A percentile compares a stretch with the other conserved stretches of the same genome.
Evolutionary conservation across 2,329 filamentous ascomycete species (phyloP).

Genomic region (Microascus cirrosus): DNA sequence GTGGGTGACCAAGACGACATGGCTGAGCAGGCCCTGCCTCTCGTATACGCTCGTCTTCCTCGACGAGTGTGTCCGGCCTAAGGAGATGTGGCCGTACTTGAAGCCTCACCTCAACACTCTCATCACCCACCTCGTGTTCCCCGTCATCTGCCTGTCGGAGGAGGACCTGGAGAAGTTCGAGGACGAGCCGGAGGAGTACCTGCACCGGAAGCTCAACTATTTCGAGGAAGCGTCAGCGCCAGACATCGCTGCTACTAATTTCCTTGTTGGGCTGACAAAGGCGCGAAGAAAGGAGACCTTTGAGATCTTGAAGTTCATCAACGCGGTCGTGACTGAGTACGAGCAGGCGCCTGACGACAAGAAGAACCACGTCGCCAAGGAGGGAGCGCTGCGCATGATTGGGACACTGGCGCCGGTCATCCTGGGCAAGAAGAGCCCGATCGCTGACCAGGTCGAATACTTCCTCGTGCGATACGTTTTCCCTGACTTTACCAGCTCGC

Average conservation of each 20-base stretch:
- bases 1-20: conserved; percentile 89
- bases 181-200: conserved; percentile 88
- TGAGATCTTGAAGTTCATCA: conserved; percentile 88
- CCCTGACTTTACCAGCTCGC: conserved; percentile 86
- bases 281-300: conserved; percentile 92
- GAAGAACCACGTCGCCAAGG: conserved; percentile 92
- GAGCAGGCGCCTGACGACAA: conserved; percentile 73
- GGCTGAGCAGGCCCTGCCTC: conserved; percentile 88
- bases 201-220: conserved; percentile 94
- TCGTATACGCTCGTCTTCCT: conserved; percentile 91
- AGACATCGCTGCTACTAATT: conserved; percentile 92
- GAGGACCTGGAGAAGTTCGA: conserved; percentile 93
- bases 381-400: conserved; percentile 94
- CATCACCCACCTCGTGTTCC: conserved; percentile 91
- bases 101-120: conserved; percentile 90
- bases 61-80: conserved; percentile 94
- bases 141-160: conserved; percentile 80
- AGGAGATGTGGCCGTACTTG: conserved; percentile 90
- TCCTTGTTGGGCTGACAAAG: conserved; percentile 90
- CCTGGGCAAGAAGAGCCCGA: conserved; percentile 94
- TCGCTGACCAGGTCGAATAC: conserved; percentile 94
- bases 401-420: conserved; percentile 90
- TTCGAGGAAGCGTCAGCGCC: conserved; percentile 95
- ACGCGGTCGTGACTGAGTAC: conserved; percentile 87
- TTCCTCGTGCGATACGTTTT: conserved; percentile 98